phyloP scores from a whole-genome alignment of 2,329 filamentous ascomycete genomes.

The Ophiostoma australiae region DNA sequence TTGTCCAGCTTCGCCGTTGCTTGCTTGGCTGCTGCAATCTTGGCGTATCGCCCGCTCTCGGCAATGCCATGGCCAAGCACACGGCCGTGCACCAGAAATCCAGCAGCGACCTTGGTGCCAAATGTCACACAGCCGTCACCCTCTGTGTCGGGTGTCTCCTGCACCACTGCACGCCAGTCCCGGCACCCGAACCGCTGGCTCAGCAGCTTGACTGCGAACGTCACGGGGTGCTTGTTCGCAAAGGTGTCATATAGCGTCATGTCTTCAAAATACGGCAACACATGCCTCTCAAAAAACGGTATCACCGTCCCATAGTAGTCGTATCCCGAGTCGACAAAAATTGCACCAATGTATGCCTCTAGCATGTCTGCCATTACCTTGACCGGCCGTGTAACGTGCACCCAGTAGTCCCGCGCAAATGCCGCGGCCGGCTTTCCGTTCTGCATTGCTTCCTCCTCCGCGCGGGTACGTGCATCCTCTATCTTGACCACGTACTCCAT shows the following conservation, averaged over 20 bases:
- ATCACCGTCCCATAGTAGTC: slow-evolving; percentile 71
- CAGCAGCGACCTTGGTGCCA: slow-evolving; percentile 55
- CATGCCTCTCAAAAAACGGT: slow-evolving; percentile 68
- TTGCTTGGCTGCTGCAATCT: slow-evolving; percentile 58
- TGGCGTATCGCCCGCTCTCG: slow-evolving; percentile 67
- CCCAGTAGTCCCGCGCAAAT: slow-evolving; percentile 64
- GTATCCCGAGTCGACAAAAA: slow-evolving; percentile 86
- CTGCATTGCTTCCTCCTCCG: slow-evolving; percentile 34
- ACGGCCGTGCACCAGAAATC: slow-evolving; percentile 68
- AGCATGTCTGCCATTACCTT: slow-evolving; percentile 80
- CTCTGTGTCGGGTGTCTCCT: slow-evolving; percentile 43
- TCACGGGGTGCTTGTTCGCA: slow-evolving; percentile 80
- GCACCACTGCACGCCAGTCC: slow-evolving; percentile 51
- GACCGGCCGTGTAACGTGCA: slow-evolving; percentile 56
- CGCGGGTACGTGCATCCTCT: slow-evolving; percentile 37
- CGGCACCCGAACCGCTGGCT: slow-evolving; percentile 60
- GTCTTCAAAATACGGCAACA: slow-evolving; percentile 75
- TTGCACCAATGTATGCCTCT: slow-evolving; percentile 81
- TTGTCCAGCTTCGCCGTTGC: slow-evolving; percentile 47
- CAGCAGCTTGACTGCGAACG: slow-evolving; percentile 61
- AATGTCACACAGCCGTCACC: slow-evolving; percentile 31
- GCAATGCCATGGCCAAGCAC: slow-evolving; percentile 59
- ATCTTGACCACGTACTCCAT: slow-evolving; percentile 55
- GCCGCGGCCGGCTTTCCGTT: slow-evolving; percentile 36
- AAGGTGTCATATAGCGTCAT: slow-evolving; percentile 85